Evolutionary conservation across 495 filamentous ascomycete species (phyloP), one percentile per base, ranked within the genome.

Genomic region (Acidiella bohemica): DNA sequence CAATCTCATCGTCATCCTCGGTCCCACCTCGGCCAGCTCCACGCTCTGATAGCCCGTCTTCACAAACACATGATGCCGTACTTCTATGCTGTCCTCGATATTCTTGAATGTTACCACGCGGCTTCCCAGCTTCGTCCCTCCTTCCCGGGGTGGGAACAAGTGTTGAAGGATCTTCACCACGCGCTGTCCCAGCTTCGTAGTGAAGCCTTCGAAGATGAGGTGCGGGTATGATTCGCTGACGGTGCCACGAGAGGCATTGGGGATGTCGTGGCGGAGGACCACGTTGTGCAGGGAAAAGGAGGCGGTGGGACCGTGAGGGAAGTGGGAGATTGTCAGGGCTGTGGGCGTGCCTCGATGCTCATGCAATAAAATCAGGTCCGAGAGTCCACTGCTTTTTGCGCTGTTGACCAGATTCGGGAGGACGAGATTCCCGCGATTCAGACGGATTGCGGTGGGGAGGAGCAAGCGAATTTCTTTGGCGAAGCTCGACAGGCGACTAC

Each of bases 391-490:
- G 28, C 76, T 68, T 45, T 80, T 78, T 16, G 86, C 87, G 43
- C 81, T 84, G 12, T 68, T 65, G 20, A 93, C 84, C 9, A 96
- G 70, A 38, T 86, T 84, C 2, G 80, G 80, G 1, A 96, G 68
- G 44, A 96, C 73, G 9, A 88, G 70, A 43, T 88, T 93, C 50
- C 90, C 90, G 55, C 90, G 74, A 53, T 97, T 96, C 30, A 96
- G 63, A 5, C 88, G 75, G 39, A 99, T 90, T 1, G 77, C 71
- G 5, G 90, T 95, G 0, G 90, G 90, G 8, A 99, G 72, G 7
- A 99, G 68, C 9, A 99, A 63, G 23, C 90, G 72, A 21, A 99
- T 81, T 61, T 99, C 90, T 55, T 99, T 99, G n/a, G 83, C 80
- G 54, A 97, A 97, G 9, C 82, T 75, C 28, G 74, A 72, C 4